phyloP scores from a whole-genome alignment of 306 rosid genomes.

The Begonia fuchsioides region DNA sequence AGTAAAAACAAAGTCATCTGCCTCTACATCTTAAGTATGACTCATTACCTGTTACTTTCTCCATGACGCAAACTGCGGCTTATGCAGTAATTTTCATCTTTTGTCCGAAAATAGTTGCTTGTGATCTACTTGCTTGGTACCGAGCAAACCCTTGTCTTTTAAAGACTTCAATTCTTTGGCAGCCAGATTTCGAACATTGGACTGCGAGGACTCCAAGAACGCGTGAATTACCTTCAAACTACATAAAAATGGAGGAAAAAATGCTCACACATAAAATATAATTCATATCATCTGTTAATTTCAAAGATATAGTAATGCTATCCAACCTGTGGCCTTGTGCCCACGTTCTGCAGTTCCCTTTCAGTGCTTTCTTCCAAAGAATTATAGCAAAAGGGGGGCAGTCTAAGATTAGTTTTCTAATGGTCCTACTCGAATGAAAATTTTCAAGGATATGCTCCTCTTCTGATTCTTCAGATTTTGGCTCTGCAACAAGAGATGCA shows the following conservation, averaged over 20 bases:
- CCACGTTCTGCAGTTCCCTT: constrained; percentile 72
- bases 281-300: too few relatives aligned
- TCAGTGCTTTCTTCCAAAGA: constrained; percentile 62
- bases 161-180: constrained; percentile 55
- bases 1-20: too few relatives aligned
- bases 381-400: constrained; percentile 69
- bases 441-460: constrained; percentile 79
- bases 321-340: constrained; percentile 23
- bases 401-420: constrained; percentile 71
- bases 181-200: constrained; percentile 31
- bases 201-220: constrained; percentile 57
- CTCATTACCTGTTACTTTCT: too few relatives aligned
- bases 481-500: constrained; percentile 51
- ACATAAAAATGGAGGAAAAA: constrained; percentile 20
- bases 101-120: too few relatives aligned
- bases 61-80: too few relatives aligned
- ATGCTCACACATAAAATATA: constrained; percentile 6
- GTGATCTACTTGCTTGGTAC: too few relatives aligned
- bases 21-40: too few relatives aligned
- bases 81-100: too few relatives aligned
- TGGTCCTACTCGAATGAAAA: constrained; percentile 74
- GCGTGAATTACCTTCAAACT: constrained; percentile 77
- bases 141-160: constrained; percentile 46
- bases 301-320: too few relatives aligned
- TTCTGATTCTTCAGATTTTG: constrained; percentile 41